Base-by-base conservation (phyloP, 257 asterid species). In the Capsicum rhomboideum region DNA sequence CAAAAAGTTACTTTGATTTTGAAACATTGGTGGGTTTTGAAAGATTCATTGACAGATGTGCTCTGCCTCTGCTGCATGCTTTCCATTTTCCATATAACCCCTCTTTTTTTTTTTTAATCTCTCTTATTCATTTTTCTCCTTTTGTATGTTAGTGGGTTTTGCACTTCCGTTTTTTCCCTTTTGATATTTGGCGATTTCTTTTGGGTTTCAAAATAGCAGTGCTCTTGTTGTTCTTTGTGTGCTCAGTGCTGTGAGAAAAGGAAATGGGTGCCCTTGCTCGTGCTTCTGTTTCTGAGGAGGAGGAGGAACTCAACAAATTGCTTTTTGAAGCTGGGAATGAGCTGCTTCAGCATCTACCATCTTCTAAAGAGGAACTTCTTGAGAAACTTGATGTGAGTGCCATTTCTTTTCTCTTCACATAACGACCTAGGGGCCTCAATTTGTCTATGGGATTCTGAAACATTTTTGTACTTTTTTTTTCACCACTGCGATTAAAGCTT, bases 301-400 rank as follows among this genome's bases (percentile, higher is more conserved):
- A 42, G 18, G 69, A 54, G 18, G 84, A 80, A 52, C 66, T 49
- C 28, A 79, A 59, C 44, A 29, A 83, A 54, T 56, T 21, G 28
- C 85, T 86, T 13, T 49, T 75, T 44, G 86, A 64, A 37, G 56
- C 68, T 82, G 85, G 86, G 16, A 82, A 78, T 52, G 46, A 66
- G 68, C 86, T 86, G 64, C 86, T 86, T 42, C 84, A 58, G 44
- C 66, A 63, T 3, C 88, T 53, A 9, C 42, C 69, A 5, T 59
- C 72, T 61, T 82, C 83, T 14, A 77, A 9, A 21, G 82, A 82
- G 18, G 83, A 82, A 84, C 88, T 86, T 77, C 56, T 86, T 17
- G 78, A 78, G 18, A 68, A 79, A 40, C 86, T 86, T 86, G 84
- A 82, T 78, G 88, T 86, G 69, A 84, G 83, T 2, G 50, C 58